phyloP scores from a whole-genome alignment of 2,329 filamentous ascomycete species.

The Pezicula radicicola region DNA sequence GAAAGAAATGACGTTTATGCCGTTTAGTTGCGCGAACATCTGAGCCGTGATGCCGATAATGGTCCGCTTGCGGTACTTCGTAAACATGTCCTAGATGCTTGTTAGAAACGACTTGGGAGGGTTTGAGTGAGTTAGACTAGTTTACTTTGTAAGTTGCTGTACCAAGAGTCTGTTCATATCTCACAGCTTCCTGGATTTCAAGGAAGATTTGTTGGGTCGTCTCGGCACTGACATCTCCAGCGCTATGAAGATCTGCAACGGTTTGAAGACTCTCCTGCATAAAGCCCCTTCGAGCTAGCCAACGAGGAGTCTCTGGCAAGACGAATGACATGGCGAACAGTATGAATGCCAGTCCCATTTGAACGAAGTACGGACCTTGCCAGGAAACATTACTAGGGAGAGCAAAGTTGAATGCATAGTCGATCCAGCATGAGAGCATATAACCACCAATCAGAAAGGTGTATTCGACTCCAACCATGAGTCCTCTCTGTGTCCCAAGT shows the following conservation, averaged over 20 bases:
- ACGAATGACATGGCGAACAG: slow-evolving; percentile 33
- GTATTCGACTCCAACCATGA: slow-evolving; percentile 38
- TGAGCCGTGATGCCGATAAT: slow-evolving; percentile 37
- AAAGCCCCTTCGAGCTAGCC: slow-evolving; percentile 38
- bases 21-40: slow-evolving; percentile 38
- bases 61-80: slow-evolving; percentile 37
- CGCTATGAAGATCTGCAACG: slow-evolving; percentile 36
- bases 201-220: slow-evolving; percentile 33
- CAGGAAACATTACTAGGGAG: slow-evolving; percentile 30
- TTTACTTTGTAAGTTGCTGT: slow-evolving; percentile 30
- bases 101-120: not conserved
- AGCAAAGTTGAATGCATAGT: slow-evolving; percentile 35
- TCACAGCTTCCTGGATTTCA: slow-evolving; percentile 35
- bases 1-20: slow-evolving; percentile 40
- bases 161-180: slow-evolving; percentile 32
- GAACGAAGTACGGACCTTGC: slow-evolving; percentile 29
- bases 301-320: slow-evolving; percentile 36
- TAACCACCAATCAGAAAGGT: slow-evolving; percentile 34
- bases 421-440: slow-evolving; percentile 36
- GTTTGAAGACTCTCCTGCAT: slow-evolving; percentile 35
- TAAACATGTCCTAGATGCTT: slow-evolving; percentile 35
- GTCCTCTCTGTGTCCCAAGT: slow-evolving; percentile 18
- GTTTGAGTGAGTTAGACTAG: not conserved
- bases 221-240: slow-evolving; percentile 30
- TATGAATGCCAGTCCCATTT: slow-evolving; percentile 25